Conservation (phyloP, 129 eudicot genomes). For the Flaveria bidentis region DNA sequence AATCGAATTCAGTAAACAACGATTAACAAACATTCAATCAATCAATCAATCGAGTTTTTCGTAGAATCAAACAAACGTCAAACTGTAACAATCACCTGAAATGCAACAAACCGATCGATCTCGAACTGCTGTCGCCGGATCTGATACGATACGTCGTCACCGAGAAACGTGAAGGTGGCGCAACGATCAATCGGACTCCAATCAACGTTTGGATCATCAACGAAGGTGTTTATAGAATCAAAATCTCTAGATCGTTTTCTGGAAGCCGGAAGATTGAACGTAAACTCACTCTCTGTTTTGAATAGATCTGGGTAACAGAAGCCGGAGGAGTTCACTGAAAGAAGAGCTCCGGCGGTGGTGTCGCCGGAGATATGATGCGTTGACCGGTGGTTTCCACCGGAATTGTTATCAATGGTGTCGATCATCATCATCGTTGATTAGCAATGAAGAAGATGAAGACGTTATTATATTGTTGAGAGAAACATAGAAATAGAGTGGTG, state of each 20-base stretch:
- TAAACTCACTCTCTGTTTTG: slow-evolving; percentile 15
- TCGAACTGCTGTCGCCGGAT: slow-evolving; percentile 45
- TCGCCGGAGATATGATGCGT: slow-evolving; percentile 17
- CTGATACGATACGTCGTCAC: slow-evolving; percentile 33
- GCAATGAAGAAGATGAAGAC: background rate
- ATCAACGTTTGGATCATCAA: background rate
- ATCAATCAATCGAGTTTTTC: background rate
- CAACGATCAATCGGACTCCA: background rate
- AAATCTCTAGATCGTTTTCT: slow-evolving; percentile 29
- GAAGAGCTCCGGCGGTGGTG: slow-evolving; percentile 1
- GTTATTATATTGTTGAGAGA: slow-evolving; percentile 9
- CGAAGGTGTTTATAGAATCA: background rate
- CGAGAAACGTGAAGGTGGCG: slow-evolving; percentile 7
- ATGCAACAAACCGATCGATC: slow-evolving; percentile 38
- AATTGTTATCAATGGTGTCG: background rate
- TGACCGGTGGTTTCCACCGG: background rate
- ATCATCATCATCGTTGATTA: background rate
- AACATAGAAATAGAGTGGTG: slow-evolving; percentile 1
- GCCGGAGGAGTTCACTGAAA: slow-evolving; percentile 32
- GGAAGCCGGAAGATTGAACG: background rate
- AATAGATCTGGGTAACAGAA: slow-evolving; percentile 3
- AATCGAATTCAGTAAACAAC: background rate
- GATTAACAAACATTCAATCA: background rate
- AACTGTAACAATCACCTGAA: slow-evolving; percentile 43
- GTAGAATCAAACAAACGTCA: no score